Percentiles rank a stretch among this genome's conserved stretches.
phyloP scores from a whole-genome alignment of 2,329 filamentous ascomycete species.

The Fusarium temperatum region DNA sequence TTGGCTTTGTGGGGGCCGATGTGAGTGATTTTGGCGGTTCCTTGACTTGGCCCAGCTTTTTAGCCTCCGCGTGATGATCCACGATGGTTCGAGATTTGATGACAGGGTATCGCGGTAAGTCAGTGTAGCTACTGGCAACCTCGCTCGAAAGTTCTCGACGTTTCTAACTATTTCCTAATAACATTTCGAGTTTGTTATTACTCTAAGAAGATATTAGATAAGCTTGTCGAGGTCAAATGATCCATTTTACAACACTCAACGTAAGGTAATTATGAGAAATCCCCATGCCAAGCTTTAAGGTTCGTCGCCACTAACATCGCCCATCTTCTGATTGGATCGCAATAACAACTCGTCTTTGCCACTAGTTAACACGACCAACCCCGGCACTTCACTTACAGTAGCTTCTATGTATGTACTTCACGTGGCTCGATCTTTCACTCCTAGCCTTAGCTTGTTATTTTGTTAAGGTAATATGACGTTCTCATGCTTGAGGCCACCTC shows the following conservation, averaged over 20 bases:
- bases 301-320: slow-evolving; percentile 5
- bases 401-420: not conserved
- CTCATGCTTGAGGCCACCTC: not conserved
- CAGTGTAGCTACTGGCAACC: not conserved
- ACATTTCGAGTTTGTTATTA: not conserved
- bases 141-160: slow-evolving; percentile 4
- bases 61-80: slow-evolving; percentile 22
- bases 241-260: not conserved
- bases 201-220: not conserved
- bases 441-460: not conserved
- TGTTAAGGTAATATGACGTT: not conserved
- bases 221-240: not conserved
- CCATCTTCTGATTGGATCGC: slow-evolving; percentile 10
- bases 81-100: slow-evolving; percentile 26
- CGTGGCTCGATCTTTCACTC: not conserved
- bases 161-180: not conserved
- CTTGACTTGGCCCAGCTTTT: not conserved
- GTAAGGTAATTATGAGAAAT: not conserved
- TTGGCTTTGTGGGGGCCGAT: slow-evolving; percentile 23
- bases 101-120: slow-evolving; percentile 1
- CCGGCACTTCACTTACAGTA: slow-evolving; percentile 5
- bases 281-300: not conserved
- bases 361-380: not conserved
- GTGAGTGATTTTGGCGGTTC: slow-evolving; percentile 40
- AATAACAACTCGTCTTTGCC: slow-evolving; percentile 17